Percentiles rank a stretch among this genome's conserved stretches.
These are phyloP conservation scores for Calonectria pauciramosa DNA, from an alignment of 2,329 filamentous ascomycete species.

Conservation along the genomic window DNA sequence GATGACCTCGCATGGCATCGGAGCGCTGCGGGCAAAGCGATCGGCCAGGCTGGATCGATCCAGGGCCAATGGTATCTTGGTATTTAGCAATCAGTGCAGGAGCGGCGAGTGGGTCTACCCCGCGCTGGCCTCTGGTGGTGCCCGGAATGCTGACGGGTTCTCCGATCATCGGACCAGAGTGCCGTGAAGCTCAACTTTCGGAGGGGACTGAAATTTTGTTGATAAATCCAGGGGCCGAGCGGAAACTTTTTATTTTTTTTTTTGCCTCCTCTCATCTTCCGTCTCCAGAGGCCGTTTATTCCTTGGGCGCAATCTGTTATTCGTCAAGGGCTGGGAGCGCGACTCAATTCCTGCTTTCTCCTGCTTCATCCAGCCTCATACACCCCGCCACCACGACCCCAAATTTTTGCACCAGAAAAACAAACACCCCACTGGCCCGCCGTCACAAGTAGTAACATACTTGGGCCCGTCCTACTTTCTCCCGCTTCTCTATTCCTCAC, in stretches of 20 bases:
- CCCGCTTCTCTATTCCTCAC: conserved; percentile 8
- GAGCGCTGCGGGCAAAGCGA: conserved; percentile 42
- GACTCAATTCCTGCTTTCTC: conserved; percentile 22
- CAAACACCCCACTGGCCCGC: conserved; percentile 1
- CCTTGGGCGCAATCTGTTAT: conserved; percentile 4
- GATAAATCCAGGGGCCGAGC: conserved; percentile 42
- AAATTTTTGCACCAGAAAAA: not conserved
- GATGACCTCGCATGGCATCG: conserved; percentile 38
- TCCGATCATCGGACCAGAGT: conserved; percentile 50
- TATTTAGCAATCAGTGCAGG: conserved; percentile 49
- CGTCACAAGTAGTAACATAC: conserved; percentile 3
- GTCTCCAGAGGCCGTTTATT: conserved; percentile 21
- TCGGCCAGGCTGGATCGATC: conserved; percentile 34
- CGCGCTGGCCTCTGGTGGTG: conserved; percentile 44
- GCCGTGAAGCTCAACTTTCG: conserved; percentile 43
- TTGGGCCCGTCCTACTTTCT: conserved; percentile 16
- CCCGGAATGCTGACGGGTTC: conserved; percentile 44
- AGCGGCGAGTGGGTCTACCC: conserved; percentile 43
- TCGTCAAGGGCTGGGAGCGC: conserved; percentile 12
- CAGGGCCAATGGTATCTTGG: conserved; percentile 39
- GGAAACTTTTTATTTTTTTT: conserved; percentile 31
- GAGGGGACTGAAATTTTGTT: conserved; percentile 43
- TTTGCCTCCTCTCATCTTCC: conserved; percentile 30
- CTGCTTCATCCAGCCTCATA: conserved; percentile 13
- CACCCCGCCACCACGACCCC: conserved; percentile 14